Evolutionary conservation across 768 basidiomycete species (phyloP).

Genomic region (Suillus fuscotomentosus): DNA sequence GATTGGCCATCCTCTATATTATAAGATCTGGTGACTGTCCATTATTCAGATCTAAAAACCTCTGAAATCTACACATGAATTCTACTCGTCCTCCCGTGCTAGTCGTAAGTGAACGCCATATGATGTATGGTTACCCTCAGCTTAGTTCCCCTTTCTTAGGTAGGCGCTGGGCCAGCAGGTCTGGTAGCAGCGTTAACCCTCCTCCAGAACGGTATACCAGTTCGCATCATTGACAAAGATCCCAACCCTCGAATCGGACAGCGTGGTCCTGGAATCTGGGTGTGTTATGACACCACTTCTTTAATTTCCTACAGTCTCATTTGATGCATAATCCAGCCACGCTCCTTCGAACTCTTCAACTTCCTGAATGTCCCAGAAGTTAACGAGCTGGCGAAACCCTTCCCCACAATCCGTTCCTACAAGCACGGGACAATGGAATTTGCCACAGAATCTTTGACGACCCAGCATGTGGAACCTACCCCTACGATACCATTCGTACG

Average conservation of each 20-base stretch:
- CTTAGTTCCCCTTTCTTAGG: constrained; percentile 26
- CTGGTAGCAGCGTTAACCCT: constrained; percentile 43
- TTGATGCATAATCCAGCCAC: constrained; percentile 30
- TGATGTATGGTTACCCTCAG: neutral
- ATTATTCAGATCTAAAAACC: neutral
- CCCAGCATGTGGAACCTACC: constrained; percentile 16
- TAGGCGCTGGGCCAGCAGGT: constrained; percentile 48
- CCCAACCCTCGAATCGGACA: constrained; percentile 33
- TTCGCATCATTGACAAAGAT: constrained; percentile 11
- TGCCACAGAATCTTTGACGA: constrained; percentile 11
- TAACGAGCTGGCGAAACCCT: constrained; percentile 24
- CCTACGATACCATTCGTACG: constrained; percentile 26
- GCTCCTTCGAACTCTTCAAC: constrained; percentile 40
- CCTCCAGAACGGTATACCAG: constrained; percentile 24
- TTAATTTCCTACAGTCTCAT: neutral
- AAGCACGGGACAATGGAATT: constrained; percentile 10
- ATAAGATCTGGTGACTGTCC: neutral
- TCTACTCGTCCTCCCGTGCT: constrained; percentile 4
- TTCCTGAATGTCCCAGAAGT: constrained; percentile 38
- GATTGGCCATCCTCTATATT: neutral
- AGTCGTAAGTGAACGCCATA: neutral
- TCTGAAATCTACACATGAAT: neutral
- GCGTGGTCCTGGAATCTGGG: constrained; percentile 38
- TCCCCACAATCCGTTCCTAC: constrained; percentile 33
- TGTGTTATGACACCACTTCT: constrained; percentile 8